These are phyloP conservation scores for Phytophthora citricola DNA, from an alignment of 352 stramenopile species.

Conservation along the genomic window DNA sequence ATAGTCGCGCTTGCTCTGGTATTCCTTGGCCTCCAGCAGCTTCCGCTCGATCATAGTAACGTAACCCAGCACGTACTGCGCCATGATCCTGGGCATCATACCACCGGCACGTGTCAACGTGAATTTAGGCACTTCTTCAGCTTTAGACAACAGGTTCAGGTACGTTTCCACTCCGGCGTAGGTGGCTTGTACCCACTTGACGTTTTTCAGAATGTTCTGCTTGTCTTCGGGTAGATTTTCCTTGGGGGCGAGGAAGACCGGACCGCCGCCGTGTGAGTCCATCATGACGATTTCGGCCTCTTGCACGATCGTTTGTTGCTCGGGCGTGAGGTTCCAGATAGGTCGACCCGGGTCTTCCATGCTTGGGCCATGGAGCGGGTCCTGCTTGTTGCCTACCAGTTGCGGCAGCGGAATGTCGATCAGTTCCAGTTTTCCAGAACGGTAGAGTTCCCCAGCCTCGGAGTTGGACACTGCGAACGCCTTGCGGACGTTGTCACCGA, in stretches of 20 bases:
- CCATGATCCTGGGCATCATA: conserved; percentile 51
- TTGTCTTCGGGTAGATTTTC: conserved; percentile 42
- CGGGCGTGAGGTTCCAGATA: conserved; percentile 31
- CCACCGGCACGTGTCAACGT: conserved; percentile 44
- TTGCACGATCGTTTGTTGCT: conserved; percentile 39
- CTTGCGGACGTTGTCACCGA: conserved; percentile 40
- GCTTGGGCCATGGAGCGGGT: conserved; percentile 32
- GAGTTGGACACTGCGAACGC: conserved; percentile 28
- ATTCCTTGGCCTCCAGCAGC: conserved; percentile 37
- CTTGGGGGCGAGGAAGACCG: conserved; percentile 40
- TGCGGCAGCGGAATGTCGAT: conserved; percentile 41
- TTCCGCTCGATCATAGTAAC: conserved; percentile 50
- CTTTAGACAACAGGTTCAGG: conserved; percentile 34
- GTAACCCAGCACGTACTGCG: conserved; percentile 53
- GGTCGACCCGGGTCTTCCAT: conserved; percentile 38
- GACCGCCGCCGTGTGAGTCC: conserved; percentile 34
- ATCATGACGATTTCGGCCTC: conserved; percentile 42
- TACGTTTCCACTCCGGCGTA: conserved; percentile 51
- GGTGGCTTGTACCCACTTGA: conserved; percentile 53
- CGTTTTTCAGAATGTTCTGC: conserved; percentile 32
- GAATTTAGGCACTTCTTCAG: conserved; percentile 36
- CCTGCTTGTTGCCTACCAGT: conserved; percentile 44
- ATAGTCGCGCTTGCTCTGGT: conserved; percentile 39
- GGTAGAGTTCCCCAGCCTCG: conserved; percentile 34
- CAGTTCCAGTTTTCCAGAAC: conserved; percentile 36